Evolutionary conservation across 2,329 filamentous ascomycete species (phyloP), one percentile per base, ranked within the genome.

Genomic region (Neonectria punicea): DNA sequence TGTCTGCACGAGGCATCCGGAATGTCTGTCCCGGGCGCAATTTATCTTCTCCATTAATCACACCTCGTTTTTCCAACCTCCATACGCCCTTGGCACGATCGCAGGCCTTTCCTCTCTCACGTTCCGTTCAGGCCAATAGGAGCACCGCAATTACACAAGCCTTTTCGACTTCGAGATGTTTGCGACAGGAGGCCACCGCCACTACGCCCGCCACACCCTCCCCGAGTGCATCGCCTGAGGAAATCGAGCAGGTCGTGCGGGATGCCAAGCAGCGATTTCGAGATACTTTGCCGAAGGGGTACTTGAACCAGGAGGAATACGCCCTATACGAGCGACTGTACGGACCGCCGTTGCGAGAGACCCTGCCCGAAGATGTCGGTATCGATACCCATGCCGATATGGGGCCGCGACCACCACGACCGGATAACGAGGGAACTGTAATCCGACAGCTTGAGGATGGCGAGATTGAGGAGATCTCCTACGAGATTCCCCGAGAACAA

Each of bases 241-340:
- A 86, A 5, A 82, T 88, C 60, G 91, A 93, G 75, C 82, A 83
- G 11, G 81, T 90, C 8, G 93, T 93, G 34, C 88, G 92, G 61
- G 84, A 89, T 70, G 91, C 93, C 39, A 89, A 91, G 72, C 90
- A 93, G 68, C 85, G 88, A 9, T 97, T 93, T 77, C 91, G 93
- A 66, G 90, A 96, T 73, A 90, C 86, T 0, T 79, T 98, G 25
- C 94, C 94, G 0, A 87, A 89, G 34, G 89, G 86, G 36, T 88
- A 93, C 71, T 79, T 98, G 56, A 89, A 84, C 36, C 83, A 85
- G 1, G 87, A 91, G 58, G 94, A 97, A 77, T 90, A 91, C 73
- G 82, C 81, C 53, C 81, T 97, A 1, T 97, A 97, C 78, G 89
- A 92, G 75, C 86, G 93, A 68, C 81, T 97, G 16, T 98, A 96